These are phyloP conservation scores for Trichosporon sp. DNA, from an alignment of 1,284 basidiomycete species.

Conservation along the genomic window DNA sequence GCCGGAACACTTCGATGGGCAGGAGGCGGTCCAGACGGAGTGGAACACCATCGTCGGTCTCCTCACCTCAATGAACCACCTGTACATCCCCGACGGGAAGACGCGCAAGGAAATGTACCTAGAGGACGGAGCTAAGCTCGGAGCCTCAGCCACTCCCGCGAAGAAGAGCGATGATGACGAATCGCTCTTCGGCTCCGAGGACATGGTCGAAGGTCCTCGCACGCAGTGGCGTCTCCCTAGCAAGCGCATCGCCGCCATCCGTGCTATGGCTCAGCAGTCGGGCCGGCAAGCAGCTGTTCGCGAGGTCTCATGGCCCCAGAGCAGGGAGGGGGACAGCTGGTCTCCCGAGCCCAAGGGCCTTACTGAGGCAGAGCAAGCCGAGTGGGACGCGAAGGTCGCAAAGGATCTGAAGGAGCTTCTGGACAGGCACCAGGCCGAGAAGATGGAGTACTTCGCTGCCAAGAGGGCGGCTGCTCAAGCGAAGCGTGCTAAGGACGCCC, in stretches of 20 bases:
- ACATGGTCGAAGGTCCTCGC: neutral
- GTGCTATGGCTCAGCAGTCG: conserved; percentile 3
- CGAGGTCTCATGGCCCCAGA: neutral
- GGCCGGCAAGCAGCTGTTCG: neutral
- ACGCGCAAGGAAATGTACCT: conserved; percentile 44
- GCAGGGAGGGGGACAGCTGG: conserved; percentile 4
- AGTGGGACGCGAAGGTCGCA: conserved; percentile 9
- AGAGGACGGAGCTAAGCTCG: neutral
- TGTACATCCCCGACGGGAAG: conserved; percentile 50
- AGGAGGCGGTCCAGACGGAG: conserved; percentile 27
- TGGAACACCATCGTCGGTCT: conserved; percentile 31
- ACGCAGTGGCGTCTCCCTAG: neutral
- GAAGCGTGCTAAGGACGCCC: neutral
- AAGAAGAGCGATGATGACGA: neutral
- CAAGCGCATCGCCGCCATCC: neutral
- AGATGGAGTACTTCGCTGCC: neutral
- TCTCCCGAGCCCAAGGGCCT: neutral
- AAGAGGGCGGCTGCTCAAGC: conserved; percentile 1
- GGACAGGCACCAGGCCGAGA: neutral
- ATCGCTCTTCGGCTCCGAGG: neutral
- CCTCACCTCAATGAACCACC: conserved; percentile 39
- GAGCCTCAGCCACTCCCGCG: neutral
- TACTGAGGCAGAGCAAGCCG: neutral
- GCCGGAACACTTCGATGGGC: conserved; percentile 28
- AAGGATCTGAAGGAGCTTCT: conserved; percentile 15